These are phyloP conservation scores for Leishmania lainsoni DNA, from an alignment of 208 protist genomes.

Conservation along the genomic window DNA sequence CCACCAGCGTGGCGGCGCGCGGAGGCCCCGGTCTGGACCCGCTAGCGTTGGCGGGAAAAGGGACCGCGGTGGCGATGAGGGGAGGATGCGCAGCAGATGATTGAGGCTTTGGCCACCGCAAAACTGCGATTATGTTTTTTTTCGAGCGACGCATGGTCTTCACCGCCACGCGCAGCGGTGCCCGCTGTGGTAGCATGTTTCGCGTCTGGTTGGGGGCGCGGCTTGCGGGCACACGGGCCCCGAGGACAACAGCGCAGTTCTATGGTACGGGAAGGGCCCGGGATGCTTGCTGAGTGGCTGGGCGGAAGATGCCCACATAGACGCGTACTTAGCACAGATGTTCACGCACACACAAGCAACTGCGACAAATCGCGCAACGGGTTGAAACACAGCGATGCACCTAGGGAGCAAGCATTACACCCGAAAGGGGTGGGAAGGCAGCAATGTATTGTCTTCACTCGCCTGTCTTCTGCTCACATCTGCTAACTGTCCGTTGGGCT, in stretches of 20 bases:
- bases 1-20: too few species aligned
- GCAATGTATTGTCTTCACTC: not conserved
- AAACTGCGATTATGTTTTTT: not conserved
- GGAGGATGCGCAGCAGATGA: too few species aligned
- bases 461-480: not conserved
- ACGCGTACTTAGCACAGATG: not conserved
- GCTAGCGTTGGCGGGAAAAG: too few species aligned
- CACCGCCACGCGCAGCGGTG: too few species aligned
- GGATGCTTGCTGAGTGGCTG: not conserved
- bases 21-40: too few species aligned
- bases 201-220: not conserved
- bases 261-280: too few species aligned
- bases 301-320: not conserved
- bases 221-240: not conserved
- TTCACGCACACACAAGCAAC: not conserved
- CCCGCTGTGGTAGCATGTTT: not conserved
- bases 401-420: not conserved
- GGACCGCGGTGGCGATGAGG: too few species aligned
- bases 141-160: not conserved
- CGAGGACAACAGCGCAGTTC: not conserved
- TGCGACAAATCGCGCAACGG: not conserved
- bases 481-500: slow-evolving; percentile 14
- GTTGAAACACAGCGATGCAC: not conserved
- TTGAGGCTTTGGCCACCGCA: not conserved
- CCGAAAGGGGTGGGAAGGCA: not conserved